These are phyloP conservation scores for Gnaphalium uliginosum DNA, from an alignment of 129 eudicot genomes.

Conservation along the genomic window DNA sequence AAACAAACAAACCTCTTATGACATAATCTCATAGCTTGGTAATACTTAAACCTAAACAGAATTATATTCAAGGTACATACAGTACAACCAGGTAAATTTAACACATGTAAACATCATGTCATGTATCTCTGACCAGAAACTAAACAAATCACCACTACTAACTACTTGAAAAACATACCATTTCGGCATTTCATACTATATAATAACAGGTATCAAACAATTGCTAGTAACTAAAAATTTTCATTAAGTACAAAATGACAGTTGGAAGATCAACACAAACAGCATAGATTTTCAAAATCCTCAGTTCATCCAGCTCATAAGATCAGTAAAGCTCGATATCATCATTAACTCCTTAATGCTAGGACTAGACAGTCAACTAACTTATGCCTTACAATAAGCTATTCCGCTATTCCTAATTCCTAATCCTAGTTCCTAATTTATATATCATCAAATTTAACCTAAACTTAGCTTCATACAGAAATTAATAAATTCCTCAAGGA, in stretches of 20 bases:
- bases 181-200: too few relatives aligned
- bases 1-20: not conserved
- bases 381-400: not conserved
- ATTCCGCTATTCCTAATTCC: not conserved
- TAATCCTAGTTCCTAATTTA: not conserved
- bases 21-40: not conserved
- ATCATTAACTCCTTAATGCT: not conserved
- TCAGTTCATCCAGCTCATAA: not conserved
- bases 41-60: not conserved
- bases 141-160: slow-evolving; percentile 2
- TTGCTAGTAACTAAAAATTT: not conserved
- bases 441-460: not conserved
- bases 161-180: not conserved
- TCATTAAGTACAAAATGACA: not conserved
- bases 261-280: slow-evolving; percentile 1
- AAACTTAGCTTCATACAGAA: not conserved
- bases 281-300: not conserved
- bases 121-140: not conserved
- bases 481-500: not conserved
- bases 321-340: not conserved
- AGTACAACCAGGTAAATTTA: slow-evolving; percentile 1
- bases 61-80: not conserved
- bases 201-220: not conserved
- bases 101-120: not conserved
- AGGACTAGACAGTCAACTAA: not conserved